A percentile compares a stretch with the other conserved stretches of the same genome.
Evolutionary conservation across 352 stramenopile genomes (phyloP).

Genomic region (Phytophthora hibernalis): DNA sequence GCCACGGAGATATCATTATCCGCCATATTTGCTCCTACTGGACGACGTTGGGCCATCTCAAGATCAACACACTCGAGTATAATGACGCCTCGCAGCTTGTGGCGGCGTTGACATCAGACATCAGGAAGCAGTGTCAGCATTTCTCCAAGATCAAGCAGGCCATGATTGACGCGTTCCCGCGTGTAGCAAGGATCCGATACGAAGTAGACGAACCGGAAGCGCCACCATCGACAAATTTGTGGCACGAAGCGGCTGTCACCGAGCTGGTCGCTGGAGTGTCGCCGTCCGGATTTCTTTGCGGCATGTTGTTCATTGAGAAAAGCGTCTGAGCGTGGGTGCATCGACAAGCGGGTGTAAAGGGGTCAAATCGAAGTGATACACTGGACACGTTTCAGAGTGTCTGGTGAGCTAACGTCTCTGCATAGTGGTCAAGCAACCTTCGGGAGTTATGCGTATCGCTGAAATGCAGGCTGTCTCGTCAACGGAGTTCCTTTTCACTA

Average conservation of each 20-base stretch:
- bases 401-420: background rate
- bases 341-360: background rate
- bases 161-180: constrained; percentile 52
- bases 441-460: too few relatives aligned
- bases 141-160: constrained; percentile 61
- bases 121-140: constrained; percentile 62
- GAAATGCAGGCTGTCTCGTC: too few relatives aligned
- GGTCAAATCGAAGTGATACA: background rate
- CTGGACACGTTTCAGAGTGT: background rate
- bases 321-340: constrained; percentile 24
- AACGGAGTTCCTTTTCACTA: too few relatives aligned
- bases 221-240: constrained; percentile 39
- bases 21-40: constrained; percentile 63
- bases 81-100: constrained; percentile 52
- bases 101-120: constrained; percentile 53
- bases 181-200: constrained; percentile 52
- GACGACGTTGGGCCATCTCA: constrained; percentile 45
- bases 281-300: constrained; percentile 52
- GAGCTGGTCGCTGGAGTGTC: constrained; percentile 59
- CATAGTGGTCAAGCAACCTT: too few relatives aligned
- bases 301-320: constrained; percentile 68
- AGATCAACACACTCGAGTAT: constrained; percentile 58
- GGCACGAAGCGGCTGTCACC: constrained; percentile 51
- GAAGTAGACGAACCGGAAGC: constrained; percentile 40
- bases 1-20: constrained; percentile 67